Percentiles rank a stretch among this genome's conserved stretches.
Evolutionary conservation across 768 basidiomycete genomes (phyloP).

Genomic region (Harrya chromipes): DNA sequence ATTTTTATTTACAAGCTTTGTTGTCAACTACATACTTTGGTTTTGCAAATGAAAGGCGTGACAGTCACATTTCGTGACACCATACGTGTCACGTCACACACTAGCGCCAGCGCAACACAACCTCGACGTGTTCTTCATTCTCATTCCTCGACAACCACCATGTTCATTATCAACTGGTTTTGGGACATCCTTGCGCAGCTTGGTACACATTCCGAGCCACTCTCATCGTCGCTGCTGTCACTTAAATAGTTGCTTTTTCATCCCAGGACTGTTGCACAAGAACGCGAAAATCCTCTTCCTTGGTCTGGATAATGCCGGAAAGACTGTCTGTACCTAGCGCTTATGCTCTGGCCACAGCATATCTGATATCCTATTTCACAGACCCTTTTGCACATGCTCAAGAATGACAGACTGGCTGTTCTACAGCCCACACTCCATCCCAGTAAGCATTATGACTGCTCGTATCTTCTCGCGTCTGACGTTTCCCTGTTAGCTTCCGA

Average conservation of each 20-base stretch:
- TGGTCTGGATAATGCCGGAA: constrained; percentile 98
- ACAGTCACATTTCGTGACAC: constrained; percentile 8
- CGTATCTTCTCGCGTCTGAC: constrained; percentile 2
- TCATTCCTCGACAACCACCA: constrained; percentile 34
- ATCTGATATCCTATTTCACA: constrained; percentile 30
- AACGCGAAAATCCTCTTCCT: constrained; percentile 99
- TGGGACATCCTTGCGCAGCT: constrained; percentile 94
- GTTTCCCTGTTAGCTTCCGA: constrained; percentile 72
- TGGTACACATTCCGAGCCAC: constrained; percentile 49
- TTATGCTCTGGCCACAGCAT: neutral
- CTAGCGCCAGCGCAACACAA: neutral
- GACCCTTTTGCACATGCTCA: constrained; percentile 98
- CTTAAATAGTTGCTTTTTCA: constrained; percentile 3
- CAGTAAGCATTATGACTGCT: constrained; percentile 51
- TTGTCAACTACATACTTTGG: too few species aligned
- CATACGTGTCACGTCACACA: constrained; percentile 24
- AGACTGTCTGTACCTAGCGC: constrained; percentile 65
- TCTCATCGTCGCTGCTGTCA: neutral
- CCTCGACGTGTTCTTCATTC: constrained; percentile 21
- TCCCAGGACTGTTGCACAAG: constrained; percentile 85
- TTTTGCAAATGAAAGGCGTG: neutral
- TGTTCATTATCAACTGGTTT: constrained; percentile 94
- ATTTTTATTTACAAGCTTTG: constrained; percentile 16
- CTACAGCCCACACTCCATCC: constrained; percentile 98
- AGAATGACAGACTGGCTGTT: constrained; percentile 97